Percentiles rank a stretch among this genome's conserved stretches.
Evolutionary conservation across 23 red algal species (phyloP).

Genomic region (Gracilaria domingensis): DNA sequence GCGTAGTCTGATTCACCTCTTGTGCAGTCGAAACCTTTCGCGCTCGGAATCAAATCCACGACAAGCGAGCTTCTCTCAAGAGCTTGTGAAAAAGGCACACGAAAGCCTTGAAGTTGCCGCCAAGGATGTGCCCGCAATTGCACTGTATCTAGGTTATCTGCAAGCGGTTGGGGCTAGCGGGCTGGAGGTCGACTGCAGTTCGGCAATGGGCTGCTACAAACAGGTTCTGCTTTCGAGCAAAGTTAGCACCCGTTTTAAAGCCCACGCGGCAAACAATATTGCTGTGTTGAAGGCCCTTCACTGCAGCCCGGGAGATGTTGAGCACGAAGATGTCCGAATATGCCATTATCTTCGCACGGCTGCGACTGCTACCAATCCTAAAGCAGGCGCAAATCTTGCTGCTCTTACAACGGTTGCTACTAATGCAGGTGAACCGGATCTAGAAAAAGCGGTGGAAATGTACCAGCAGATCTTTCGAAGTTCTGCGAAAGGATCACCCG

Average conservation of each 20-base stretch:
- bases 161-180: slow-evolving; percentile 31
- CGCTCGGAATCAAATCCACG: not conserved
- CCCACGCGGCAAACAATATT: slow-evolving; percentile 62
- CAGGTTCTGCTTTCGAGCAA: slow-evolving; percentile 26
- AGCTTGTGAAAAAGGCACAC: slow-evolving; percentile 10
- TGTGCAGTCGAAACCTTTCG: not conserved
- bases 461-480: slow-evolving; percentile 27
- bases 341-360: slow-evolving; percentile 25
- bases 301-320: not conserved
- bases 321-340: slow-evolving; percentile 3
- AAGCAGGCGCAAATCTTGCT: slow-evolving; percentile 48
- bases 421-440: not conserved
- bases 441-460: slow-evolving; percentile 33
- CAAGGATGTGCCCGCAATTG: slow-evolving; percentile 46
- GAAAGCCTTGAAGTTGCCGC: slow-evolving; percentile 55
- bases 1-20: slow-evolving; percentile 41
- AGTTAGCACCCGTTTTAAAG: slow-evolving; percentile 39
- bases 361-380: slow-evolving; percentile 13
- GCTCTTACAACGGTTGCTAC: slow-evolving; percentile 25
- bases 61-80: not conserved
- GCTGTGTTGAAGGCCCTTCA: slow-evolving; percentile 51
- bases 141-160: slow-evolving; percentile 53
- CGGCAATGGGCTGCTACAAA: slow-evolving; percentile 46
- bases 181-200: slow-evolving; percentile 43
- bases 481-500: not conserved